phyloP scores from a whole-genome alignment of 371 early-diverging fungal genomes.

The Mortierella sp. region DNA sequence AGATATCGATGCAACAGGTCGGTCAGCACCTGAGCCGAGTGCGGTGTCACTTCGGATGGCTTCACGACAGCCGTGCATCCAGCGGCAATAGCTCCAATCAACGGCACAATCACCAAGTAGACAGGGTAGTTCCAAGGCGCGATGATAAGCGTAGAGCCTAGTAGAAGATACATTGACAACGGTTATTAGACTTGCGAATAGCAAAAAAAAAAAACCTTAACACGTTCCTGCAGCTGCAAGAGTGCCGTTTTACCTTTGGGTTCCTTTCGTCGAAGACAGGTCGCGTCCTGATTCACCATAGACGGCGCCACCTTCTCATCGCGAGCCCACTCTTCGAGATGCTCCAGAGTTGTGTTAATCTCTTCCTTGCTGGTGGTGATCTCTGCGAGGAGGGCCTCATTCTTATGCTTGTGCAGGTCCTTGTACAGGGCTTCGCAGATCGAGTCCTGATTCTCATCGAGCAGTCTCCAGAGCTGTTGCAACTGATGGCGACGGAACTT shows the following conservation, averaged over 20 bases:
- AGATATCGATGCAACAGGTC: conserved; percentile 76
- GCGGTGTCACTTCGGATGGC: conserved; percentile 89
- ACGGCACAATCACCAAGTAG: conserved; percentile 76
- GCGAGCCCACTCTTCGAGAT: conserved; percentile 68
- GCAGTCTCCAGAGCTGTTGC: conserved; percentile 65
- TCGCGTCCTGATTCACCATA: conserved; percentile 53
- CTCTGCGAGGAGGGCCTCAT: conserved; percentile 68
- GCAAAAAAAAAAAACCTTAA: not conserved
- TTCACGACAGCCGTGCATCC: conserved; percentile 89
- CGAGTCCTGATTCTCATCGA: conserved; percentile 72
- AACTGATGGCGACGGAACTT: conserved; percentile 75
- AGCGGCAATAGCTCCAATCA: conserved; percentile 90
- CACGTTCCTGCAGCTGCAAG: no score
- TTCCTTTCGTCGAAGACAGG: conserved; percentile 67
- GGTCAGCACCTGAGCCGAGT: conserved; percentile 73
- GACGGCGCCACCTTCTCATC: conserved; percentile 59
- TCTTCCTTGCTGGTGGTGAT: conserved; percentile 66
- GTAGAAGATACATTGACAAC: not conserved
- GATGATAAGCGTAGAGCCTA: conserved; percentile 56
- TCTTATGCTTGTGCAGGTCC: conserved; percentile 74
- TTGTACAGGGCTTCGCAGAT: conserved; percentile 67
- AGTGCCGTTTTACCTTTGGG: conserved; percentile 69
- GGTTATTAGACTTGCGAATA: no score
- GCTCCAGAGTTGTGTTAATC: conserved; percentile 60
- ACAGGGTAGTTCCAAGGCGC: conserved; percentile 78